Evolutionary conservation across 495 filamentous ascomycete species (phyloP), one percentile per base, ranked within the genome.

Genomic region (Monascus purpureus): DNA sequence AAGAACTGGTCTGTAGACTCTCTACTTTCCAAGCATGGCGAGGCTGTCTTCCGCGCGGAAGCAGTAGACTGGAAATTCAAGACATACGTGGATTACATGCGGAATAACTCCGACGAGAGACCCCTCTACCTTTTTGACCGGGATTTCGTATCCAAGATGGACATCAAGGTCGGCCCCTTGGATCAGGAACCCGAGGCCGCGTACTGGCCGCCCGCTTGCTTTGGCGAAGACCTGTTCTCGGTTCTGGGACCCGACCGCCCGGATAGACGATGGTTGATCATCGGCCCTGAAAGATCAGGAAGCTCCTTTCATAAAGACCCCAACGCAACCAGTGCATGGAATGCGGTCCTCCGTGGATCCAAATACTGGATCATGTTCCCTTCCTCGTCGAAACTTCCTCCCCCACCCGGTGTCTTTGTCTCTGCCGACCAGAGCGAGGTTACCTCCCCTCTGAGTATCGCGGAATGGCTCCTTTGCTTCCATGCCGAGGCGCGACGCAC

Each of bases 341-440:
- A 97, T 50, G 88, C 90, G 0, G 87, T 96, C 11, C 52, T 97
- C 19, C 68, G 77, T 33, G 90, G 90, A 11, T 75, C 80, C 13
- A 97, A 97, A 52, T 97, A 96, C 61, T 97, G 90, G 90, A 92
- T 97, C 39, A 93, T 85, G 79, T 88, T 95, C 64, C 74, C 90
- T 28, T 60, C 77, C 0, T 64, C 66, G 11, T 53, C 69, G 17
- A 70, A 67, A 15, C 59, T 67, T 25, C 55, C 73, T 44, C 70
- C 75, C 6, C 81, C 81, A 7, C 90, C 90, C 3, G 90, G 90
- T 13, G 85, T 97, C 13, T 92, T 80, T 44, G 85, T 94, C 8
- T 93, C 86, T 6, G 68, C 77, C 23, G 90, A 97, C 49, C 78
- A 83, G 45, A 88, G 85, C 46, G 90, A 97, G 54, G 86, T 97